Evolutionary conservation across 805 yeast species (phyloP), one percentile per base, ranked within the genome.

Genomic region (Tetrapisispora arboricola): DNA sequence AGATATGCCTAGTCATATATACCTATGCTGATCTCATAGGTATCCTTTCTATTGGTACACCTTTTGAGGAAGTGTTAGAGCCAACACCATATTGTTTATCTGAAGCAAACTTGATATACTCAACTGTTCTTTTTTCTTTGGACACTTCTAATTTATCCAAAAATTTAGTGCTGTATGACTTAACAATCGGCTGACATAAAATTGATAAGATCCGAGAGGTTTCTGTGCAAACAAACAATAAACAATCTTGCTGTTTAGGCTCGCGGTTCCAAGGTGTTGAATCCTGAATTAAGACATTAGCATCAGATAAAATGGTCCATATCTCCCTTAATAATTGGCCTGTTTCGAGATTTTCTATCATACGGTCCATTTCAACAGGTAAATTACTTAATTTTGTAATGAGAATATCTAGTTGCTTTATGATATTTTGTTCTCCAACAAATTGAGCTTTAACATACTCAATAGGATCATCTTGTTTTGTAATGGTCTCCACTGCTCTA

Each of bases 211-310:
- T 71, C 42, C 97, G 69, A 13, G 79, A 68, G 1, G 77, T 71
- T 49, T 90, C 97, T 8, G 84, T 72, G 1, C 85, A 80, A 8
- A 73, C 53, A 45, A 72, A 76, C 2, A 88, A 75, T 12, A 77
- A 70, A 34, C 71, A 62, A 56, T 78, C 81, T 48, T 71, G 78
- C 8, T 58, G 58, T 2, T 48, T 44, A 3, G 50, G 45, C 1
- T 52, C 50, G 18, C 64, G 64, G 8, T 64, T 59, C 97, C 97
- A 90, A 0, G 96, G 96, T 50, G 77, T 80, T 6, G 76, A 63
- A 1, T 60, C 64, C 53, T 85, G 94, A 47, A 87, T 70, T 25
- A 81, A 71, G 16, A 65, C 66, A 53, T 90, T 90, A 1, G 84
- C 80, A 13, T 66, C 60, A 37, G 75, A 74, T 15, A 80, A 57